A percentile compares a stretch with the other conserved stretches of the same genome.
These are phyloP conservation scores for Melaleuca alternifolia DNA, from an alignment of 345 rosid species.

Conservation along the genomic window DNA sequence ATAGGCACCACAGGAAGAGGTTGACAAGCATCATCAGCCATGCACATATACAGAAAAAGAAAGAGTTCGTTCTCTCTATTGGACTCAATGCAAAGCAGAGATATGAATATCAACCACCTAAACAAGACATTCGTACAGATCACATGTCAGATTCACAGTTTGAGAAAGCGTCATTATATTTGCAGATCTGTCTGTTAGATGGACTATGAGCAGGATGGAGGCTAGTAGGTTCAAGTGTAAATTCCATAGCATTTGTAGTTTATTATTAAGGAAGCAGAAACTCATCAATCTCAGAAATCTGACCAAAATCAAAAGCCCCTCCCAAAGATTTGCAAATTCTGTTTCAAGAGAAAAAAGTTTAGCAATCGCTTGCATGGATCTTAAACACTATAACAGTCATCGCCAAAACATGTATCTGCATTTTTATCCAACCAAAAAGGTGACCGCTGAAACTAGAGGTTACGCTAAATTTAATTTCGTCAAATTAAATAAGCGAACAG, in stretches of 20 bases:
- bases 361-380: background rate
- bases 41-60: slow-evolving; percentile 5
- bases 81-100: background rate
- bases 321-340: background rate
- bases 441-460: background rate
- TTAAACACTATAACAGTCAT: background rate
- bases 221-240: background rate
- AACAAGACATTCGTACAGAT: background rate
- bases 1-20: slow-evolving; percentile 80
- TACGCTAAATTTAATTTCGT: background rate
- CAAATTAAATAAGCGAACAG: background rate
- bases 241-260: background rate
- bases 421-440: background rate
- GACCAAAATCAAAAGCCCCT: background rate
- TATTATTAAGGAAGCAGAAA: background rate
- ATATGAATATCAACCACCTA: background rate
- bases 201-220: background rate
- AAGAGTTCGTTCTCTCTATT: background rate
- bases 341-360: background rate
- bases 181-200: background rate
- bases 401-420: background rate
- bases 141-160: background rate
- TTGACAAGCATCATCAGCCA: slow-evolving; percentile 89
- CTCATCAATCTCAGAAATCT: background rate
- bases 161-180: background rate